phyloP scores from a whole-genome alignment of 2,329 filamentous ascomycete species.

The Talaromyces rugulosus region DNA sequence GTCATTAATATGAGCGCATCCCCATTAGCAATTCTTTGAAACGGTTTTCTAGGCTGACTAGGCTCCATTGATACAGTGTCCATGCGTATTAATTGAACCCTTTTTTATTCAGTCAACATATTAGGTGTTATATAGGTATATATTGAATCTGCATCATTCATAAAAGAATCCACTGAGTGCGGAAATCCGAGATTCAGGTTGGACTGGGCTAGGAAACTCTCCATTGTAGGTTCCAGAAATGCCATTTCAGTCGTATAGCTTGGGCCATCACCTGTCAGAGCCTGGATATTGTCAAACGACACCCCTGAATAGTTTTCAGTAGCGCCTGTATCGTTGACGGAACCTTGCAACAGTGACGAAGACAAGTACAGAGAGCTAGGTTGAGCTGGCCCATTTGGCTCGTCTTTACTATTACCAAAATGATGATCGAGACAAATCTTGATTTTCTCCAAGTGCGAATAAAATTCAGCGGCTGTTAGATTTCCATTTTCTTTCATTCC shows the following conservation, averaged over 20 bases:
- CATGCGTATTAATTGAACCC: not conserved
- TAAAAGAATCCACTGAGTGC: constrained; percentile 32
- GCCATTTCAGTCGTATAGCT: constrained; percentile 34
- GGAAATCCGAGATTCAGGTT: constrained; percentile 32
- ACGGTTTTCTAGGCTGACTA: no score
- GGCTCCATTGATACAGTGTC: no score
- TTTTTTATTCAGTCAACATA: constrained; percentile 1
- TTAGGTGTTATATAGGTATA: constrained; percentile 20
- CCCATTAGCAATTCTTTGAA: no score
- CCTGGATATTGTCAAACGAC: not conserved
- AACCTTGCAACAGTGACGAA: not conserved
- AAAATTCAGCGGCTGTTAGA: constrained; percentile 31
- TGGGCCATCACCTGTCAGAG: constrained; percentile 17
- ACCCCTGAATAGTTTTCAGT: not conserved
- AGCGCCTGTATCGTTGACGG: not conserved
- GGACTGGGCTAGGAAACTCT: constrained; percentile 35
- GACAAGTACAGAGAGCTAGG: not conserved
- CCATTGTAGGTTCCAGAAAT: constrained; percentile 36
- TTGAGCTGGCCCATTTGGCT: not conserved
- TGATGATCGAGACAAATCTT: constrained; percentile 23
- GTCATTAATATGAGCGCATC: no score
- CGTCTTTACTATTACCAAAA: not conserved
- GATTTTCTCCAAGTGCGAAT: constrained; percentile 29
- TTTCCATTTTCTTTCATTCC: constrained; percentile 35
- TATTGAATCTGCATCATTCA: constrained; percentile 29